phyloP scores from a whole-genome alignment of 371 early-diverging fungal species.

The Haplosporangium sp. region DNA sequence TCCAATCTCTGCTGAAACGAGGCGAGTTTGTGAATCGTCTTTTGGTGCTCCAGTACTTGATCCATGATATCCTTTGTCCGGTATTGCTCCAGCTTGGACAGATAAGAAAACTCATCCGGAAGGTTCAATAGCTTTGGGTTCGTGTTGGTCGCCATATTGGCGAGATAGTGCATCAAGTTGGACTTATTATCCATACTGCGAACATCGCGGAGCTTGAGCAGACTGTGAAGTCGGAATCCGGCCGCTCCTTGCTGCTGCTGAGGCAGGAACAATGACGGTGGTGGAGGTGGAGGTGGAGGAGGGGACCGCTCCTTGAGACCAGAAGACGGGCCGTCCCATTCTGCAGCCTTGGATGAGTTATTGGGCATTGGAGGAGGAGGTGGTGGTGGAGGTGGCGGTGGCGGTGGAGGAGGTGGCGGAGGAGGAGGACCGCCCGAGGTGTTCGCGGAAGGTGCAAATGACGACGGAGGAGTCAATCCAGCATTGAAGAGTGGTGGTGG shows the following conservation, averaged over 20 bases:
- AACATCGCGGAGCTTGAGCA: slow-evolving; percentile 48
- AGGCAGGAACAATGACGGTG: slow-evolving; percentile 3
- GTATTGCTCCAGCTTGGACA: slow-evolving; percentile 42
- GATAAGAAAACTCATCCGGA: slow-evolving; percentile 31
- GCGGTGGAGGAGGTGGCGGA: background rate
- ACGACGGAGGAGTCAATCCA: slow-evolving; percentile 1
- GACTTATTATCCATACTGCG: slow-evolving; percentile 51
- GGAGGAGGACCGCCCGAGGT: background rate
- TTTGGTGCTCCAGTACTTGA: slow-evolving; percentile 42
- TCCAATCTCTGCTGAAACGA: slow-evolving; percentile 18
- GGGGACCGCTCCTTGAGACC: too few species aligned
- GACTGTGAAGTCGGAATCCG: slow-evolving; percentile 47
- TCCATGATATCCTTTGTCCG: slow-evolving; percentile 45
- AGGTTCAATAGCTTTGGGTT: slow-evolving; percentile 40
- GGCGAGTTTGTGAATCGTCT: slow-evolving; percentile 21
- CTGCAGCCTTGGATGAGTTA: background rate
- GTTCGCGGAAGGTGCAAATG: background rate
- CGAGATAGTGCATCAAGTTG: slow-evolving; percentile 52
- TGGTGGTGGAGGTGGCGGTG: slow-evolving; percentile 15
- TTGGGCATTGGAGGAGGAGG: slow-evolving; percentile 14
- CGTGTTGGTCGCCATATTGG: slow-evolving; percentile 41
- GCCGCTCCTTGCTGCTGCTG: slow-evolving; percentile 43
- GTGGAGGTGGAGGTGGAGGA: background rate
- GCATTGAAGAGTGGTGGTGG: background rate
- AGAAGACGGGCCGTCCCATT: too few species aligned